Conservation (phyloP, 257 asterid species). For the Solanum tarijense region DNA sequence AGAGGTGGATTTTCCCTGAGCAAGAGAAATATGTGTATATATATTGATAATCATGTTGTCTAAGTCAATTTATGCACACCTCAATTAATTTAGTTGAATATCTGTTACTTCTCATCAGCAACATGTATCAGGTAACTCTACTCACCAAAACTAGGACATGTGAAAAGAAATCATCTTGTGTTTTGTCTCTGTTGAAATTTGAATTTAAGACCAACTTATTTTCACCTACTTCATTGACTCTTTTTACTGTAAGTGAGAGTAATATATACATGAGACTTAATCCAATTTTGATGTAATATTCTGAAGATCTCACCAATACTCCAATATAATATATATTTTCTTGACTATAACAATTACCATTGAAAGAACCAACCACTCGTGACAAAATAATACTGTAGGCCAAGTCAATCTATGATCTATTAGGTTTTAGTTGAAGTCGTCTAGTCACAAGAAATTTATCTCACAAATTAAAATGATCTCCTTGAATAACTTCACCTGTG, state of each 20-base stretch:
- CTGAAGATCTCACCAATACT: not conserved
- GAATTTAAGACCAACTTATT: fast-evolving
- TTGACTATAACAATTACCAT: not conserved
- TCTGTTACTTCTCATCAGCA: not conserved
- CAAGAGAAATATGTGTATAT: too few relatives aligned
- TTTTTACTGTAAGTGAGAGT: too few relatives aligned
- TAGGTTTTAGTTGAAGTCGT: not conserved
- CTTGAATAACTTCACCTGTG: not conserved
- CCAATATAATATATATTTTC: not conserved
- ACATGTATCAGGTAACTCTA: too few relatives aligned
- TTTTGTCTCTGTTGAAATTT: too few relatives aligned
- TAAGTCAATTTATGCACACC: not conserved
- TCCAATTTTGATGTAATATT: not conserved
- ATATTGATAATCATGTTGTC: too few relatives aligned
- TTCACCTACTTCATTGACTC: not conserved
- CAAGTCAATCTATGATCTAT: not conserved
- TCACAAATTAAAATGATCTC: not conserved
- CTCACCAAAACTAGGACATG: fast-evolving
- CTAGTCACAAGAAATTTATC: not conserved
- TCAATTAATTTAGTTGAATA: too few relatives aligned
- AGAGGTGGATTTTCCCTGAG: not conserved
- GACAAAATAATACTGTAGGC: not conserved
- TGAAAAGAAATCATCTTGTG: not conserved
- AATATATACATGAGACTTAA: not conserved
- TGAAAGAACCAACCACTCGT: not conserved